Conservation (phyloP, 139 green algal genomes). For the Coelastrella sp. region DNA sequence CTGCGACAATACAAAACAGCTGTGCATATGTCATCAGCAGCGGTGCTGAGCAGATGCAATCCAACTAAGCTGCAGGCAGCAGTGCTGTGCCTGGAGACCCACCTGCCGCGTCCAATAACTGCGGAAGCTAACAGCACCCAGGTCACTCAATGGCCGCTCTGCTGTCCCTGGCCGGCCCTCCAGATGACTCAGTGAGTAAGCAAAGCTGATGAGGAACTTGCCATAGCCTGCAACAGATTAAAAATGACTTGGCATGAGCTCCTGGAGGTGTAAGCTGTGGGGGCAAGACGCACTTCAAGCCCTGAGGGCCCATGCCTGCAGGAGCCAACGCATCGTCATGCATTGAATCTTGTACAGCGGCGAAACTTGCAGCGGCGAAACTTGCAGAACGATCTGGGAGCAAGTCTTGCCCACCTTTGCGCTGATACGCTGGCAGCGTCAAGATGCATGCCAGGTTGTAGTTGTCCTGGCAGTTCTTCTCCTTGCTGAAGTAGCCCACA, state of each 20-base stretch:
- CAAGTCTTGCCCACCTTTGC: conserved; percentile 92
- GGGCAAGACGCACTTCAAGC: too few species aligned
- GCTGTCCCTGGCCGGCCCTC: conserved; percentile 93
- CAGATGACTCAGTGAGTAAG: conserved; percentile 71
- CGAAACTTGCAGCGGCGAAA: too few species aligned
- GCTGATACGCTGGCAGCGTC: conserved; percentile 96
- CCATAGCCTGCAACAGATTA: conserved; percentile 94
- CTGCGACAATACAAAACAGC: too few species aligned
- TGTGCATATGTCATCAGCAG: too few species aligned
- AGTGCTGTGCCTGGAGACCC: background rate
- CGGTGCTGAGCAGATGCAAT: too few species aligned
- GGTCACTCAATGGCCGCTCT: conserved; percentile 95
- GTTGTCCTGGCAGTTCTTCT: conserved; percentile 89
- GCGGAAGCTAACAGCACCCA: conserved; percentile 94
- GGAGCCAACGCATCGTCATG: too few species aligned
- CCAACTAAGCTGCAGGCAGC: too few species aligned
- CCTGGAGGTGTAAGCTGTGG: too few species aligned
- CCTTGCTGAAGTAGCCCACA: conserved; percentile 87
- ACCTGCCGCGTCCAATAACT: conserved; percentile 93
- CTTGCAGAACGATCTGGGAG: too few species aligned
- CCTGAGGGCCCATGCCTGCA: too few species aligned
- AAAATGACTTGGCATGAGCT: conserved; percentile 58
- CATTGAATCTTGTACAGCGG: too few species aligned
- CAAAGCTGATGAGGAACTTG: conserved; percentile 95
- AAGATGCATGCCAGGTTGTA: conserved; percentile 99